Percentiles rank a stretch among this genome's conserved stretches.
phyloP scores from a whole-genome alignment of 2,329 filamentous ascomycete species.

The Epicoccum nigrum region DNA sequence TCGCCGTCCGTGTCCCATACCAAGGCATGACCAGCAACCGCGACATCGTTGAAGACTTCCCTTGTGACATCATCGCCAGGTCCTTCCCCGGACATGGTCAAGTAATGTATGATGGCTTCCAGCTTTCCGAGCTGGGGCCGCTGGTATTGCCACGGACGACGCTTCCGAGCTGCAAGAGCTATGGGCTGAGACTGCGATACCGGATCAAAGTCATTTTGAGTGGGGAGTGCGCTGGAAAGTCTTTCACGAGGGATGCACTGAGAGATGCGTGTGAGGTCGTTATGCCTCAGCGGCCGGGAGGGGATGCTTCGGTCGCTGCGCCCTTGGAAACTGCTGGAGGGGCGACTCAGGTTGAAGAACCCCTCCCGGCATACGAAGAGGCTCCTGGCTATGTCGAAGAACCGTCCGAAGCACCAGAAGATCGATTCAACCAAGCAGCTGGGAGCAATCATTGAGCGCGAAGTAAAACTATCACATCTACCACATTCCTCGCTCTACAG shows the following conservation, averaged over 20 bases:
- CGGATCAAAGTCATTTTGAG: neutral
- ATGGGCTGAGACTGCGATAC: neutral
- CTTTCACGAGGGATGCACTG: neutral
- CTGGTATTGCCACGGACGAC: neutral
- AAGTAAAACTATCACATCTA: no score
- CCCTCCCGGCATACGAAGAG: neutral
- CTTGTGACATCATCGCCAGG: neutral
- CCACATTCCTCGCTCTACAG: no score
- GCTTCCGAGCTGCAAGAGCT: neutral
- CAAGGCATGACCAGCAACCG: neutral
- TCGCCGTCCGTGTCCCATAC: neutral
- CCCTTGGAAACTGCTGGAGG: neutral
- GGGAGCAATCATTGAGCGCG: no score
- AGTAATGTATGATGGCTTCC: neutral
- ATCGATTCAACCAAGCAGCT: no score
- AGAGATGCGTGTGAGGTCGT: neutral
- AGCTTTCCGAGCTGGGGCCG: neutral
- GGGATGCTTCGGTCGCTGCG: neutral
- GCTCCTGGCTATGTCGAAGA: neutral
- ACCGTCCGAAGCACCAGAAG: neutral
- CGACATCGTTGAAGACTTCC: neutral
- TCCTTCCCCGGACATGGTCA: neutral
- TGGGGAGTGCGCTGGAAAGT: neutral
- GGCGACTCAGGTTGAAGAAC: neutral
- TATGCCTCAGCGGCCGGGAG: neutral